Conservation (phyloP, 179 eudicot genomes). For the Nepenthes alata region DNA sequence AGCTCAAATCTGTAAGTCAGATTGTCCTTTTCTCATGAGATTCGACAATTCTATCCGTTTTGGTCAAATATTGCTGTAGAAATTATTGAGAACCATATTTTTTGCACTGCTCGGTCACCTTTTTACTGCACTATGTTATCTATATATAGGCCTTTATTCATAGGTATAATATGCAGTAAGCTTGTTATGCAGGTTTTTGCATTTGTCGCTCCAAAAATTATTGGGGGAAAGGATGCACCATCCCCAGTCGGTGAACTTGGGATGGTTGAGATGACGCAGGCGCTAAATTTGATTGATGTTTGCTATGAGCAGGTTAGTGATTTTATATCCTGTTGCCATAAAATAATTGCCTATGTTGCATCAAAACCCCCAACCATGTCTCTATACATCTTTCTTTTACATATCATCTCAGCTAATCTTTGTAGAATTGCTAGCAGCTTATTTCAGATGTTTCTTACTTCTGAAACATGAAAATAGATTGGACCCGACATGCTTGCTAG, state of each 20-base stretch:
- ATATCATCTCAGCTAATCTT: neutral
- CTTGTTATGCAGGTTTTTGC: slow-evolving; percentile 56
- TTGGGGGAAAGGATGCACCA: slow-evolving; percentile 92
- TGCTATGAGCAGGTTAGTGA: slow-evolving; percentile 68
- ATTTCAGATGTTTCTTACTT: neutral
- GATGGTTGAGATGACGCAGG: slow-evolving; percentile 98
- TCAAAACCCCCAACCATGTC: neutral
- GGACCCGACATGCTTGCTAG: slow-evolving; percentile 98
- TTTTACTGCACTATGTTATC: too few species aligned
- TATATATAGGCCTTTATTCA: too few species aligned
- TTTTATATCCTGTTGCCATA: slow-evolving; percentile 1
- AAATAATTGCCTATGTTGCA: neutral
- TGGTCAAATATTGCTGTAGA: too few species aligned
- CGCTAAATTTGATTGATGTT: slow-evolving; percentile 67
- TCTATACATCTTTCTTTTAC: neutral
- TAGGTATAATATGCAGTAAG: neutral
- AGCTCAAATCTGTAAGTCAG: too few species aligned
- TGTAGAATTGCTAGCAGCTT: neutral
- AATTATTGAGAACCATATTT: too few species aligned
- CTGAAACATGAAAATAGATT: slow-evolving; percentile 33
- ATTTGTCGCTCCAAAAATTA: slow-evolving; percentile 92
- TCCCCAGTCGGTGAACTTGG: slow-evolving; percentile 98
- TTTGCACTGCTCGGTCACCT: too few species aligned
- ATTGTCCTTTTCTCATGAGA: too few species aligned
- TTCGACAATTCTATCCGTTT: too few species aligned